Percentiles rank a stretch among this genome's conserved stretches.
These are phyloP conservation scores for Apiotrichum siamense DNA, from an alignment of 1,284 basidiomycete genomes.

Conservation along the genomic window DNA sequence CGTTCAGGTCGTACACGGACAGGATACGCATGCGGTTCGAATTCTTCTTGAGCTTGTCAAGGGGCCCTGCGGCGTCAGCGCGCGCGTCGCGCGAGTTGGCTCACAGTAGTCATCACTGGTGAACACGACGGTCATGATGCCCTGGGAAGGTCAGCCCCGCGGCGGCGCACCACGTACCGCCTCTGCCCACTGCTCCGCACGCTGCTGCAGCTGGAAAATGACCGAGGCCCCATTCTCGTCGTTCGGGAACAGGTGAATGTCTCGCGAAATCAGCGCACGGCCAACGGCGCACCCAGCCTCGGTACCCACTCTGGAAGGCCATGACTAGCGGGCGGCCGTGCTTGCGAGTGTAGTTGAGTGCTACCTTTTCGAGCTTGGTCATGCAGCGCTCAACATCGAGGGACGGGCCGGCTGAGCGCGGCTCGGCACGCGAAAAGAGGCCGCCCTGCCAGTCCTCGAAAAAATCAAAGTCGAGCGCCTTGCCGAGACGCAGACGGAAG, in stretches of 20 bases:
- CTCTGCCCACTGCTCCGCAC: conserved; percentile 78
- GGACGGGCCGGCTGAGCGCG: conserved; percentile 72
- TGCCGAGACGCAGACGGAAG: conserved; percentile 72
- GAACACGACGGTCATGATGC: conserved; percentile 71
- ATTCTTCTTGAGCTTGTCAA: conserved; percentile 52
- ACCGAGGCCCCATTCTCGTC: conserved; percentile 70
- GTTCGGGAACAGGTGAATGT: conserved; percentile 70
- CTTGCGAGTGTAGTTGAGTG: conserved; percentile 56
- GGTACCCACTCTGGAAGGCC: conserved; percentile 56
- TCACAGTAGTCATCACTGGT: conserved; percentile 71
- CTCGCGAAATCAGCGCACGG: no score
- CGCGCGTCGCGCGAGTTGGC: not conserved
- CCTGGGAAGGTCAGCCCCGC: conserved; percentile 43
- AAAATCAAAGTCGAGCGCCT: conserved; percentile 54
- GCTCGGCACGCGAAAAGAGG: conserved; percentile 71
- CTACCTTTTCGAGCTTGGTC: conserved; percentile 82
- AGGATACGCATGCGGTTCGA: conserved; percentile 70
- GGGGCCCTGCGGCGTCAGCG: conserved; percentile 49
- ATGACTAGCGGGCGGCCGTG: conserved; percentile 65
- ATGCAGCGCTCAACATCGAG: conserved; percentile 78
- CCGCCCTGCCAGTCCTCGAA: conserved; percentile 63
- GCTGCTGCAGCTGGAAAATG: conserved; percentile 73
- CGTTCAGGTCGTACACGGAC: conserved; percentile 64
- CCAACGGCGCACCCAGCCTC: not conserved
- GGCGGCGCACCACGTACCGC: conserved; percentile 52